Percentiles rank a stretch among this genome's conserved stretches.
Conservation (phyloP, 1,139 yeast genomes). For the Ogataea hybrid region DNA sequence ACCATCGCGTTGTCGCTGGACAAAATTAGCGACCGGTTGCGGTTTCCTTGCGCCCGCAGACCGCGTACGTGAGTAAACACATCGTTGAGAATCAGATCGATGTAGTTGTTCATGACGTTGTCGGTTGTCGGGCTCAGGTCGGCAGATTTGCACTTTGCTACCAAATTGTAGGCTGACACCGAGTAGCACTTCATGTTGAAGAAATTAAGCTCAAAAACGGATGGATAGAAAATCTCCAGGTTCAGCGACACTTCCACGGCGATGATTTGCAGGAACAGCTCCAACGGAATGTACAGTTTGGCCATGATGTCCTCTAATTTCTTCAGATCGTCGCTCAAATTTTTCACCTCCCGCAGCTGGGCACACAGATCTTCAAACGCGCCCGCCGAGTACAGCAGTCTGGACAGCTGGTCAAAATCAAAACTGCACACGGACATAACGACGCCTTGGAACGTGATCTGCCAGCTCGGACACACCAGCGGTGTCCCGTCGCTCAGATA, state of each 20-base stretch:
- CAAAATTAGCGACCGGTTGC: slow-evolving; percentile 66
- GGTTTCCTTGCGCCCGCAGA: slow-evolving; percentile 37
- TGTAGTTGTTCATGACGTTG: slow-evolving; percentile 61
- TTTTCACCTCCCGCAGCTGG: slow-evolving; percentile 35
- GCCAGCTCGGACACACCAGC: slow-evolving; percentile 73
- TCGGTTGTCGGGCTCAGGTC: slow-evolving; percentile 32
- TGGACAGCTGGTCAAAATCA: slow-evolving; percentile 42
- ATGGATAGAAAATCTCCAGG: slow-evolving; percentile 80
- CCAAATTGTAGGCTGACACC: slow-evolving; percentile 18
- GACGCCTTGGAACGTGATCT: slow-evolving; percentile 55
- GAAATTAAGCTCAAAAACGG: slow-evolving; percentile 37
- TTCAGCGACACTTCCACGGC: slow-evolving; percentile 66
- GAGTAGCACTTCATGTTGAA: slow-evolving; percentile 24
- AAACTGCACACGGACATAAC: slow-evolving; percentile 46
- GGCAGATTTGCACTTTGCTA: slow-evolving; percentile 25
- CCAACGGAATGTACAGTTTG: slow-evolving; percentile 57
- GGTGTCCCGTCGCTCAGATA: slow-evolving; percentile 83
- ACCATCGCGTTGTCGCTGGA: slow-evolving; percentile 84
- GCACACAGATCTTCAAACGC: slow-evolving; percentile 33
- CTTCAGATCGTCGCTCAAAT: slow-evolving; percentile 8
- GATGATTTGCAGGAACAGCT: slow-evolving; percentile 52
- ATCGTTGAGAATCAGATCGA: slow-evolving; percentile 68
- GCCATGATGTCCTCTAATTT: slow-evolving; percentile 28
- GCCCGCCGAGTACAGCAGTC: slow-evolving; percentile 40
- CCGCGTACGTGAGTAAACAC: slow-evolving; percentile 77